These are phyloP conservation scores for Alternaria infectoria DNA, from an alignment of 2,329 filamentous ascomycete species.

Conservation along the genomic window DNA sequence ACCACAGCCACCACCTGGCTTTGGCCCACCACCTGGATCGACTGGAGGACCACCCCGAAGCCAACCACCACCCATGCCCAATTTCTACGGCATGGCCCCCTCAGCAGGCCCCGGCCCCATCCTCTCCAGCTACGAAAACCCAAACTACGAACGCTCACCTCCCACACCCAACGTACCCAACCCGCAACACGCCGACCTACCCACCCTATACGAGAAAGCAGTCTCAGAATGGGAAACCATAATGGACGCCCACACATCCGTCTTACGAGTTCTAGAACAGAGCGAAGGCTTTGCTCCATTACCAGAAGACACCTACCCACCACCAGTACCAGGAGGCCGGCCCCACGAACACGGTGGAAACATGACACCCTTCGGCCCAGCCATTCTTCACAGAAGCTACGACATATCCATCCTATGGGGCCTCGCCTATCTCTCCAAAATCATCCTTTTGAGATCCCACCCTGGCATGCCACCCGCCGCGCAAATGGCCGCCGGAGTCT, in stretches of 20 bases:
- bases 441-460: constrained; percentile 81
- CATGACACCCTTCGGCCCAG: constrained; percentile 78
- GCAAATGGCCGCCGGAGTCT: constrained; percentile 82
- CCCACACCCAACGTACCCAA: constrained; percentile 20
- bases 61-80: constrained; percentile 45
- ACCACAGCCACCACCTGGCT: constrained; percentile 22
- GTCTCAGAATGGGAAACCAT: constrained; percentile 81
- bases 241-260: constrained; percentile 69
- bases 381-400: constrained; percentile 82
- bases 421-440: constrained; percentile 83
- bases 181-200: constrained; percentile 58
- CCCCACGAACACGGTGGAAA: constrained; percentile 14
- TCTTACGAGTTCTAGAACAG: constrained; percentile 64
- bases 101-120: constrained; percentile 50
- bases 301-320: constrained; percentile 68
- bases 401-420: constrained; percentile 89
- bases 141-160: constrained; percentile 26
- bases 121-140: constrained; percentile 51
- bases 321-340: constrained; percentile 49
- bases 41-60: constrained; percentile 5
- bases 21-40: constrained; percentile 14
- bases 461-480: constrained; percentile 90
- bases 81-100: constrained; percentile 61
- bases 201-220: constrained; percentile 71
- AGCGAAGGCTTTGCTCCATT: constrained; percentile 79